Evolutionary conservation across 768 basidiomycete genomes (phyloP).

Genomic region (Boletus patriciae): DNA sequence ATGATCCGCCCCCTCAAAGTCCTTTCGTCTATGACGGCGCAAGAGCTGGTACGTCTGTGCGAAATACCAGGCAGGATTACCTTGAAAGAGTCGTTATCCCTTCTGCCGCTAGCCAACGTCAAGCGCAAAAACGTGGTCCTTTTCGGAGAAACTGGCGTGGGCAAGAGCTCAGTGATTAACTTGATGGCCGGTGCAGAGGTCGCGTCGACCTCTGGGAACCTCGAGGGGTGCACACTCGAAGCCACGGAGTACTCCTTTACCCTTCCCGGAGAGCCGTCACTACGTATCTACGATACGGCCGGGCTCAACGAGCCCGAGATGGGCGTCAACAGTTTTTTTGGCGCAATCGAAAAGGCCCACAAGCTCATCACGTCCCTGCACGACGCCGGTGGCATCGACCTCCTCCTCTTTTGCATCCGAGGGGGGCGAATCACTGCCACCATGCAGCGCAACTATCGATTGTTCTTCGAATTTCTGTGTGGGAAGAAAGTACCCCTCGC

Average conservation of each 20-base stretch:
- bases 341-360: constrained; percentile 12
- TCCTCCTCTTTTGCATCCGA: constrained; percentile 17
- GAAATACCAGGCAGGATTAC: neutral
- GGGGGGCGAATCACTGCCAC: constrained; percentile 2
- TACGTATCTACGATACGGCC: constrained; percentile 8
- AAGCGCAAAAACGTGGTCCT: constrained; percentile 5
- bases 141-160: constrained; percentile 11
- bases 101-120: neutral
- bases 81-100: neutral
- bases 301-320: constrained; percentile 13
- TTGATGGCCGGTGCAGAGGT: neutral
- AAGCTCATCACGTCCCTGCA: constrained; percentile 3
- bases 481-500: constrained; percentile 9
- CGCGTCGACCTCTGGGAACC: neutral
- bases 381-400: constrained; percentile 10
- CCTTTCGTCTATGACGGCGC: neutral
- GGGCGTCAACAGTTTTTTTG: neutral
- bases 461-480: constrained; percentile 17
- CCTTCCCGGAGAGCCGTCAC: neutral
- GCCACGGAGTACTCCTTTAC: neutral
- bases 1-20: neutral
- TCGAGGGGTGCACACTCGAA: neutral
- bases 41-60: neutral
- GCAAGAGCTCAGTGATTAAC: constrained; percentile 14
- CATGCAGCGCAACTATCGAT: constrained; percentile 9